Percentiles rank a stretch among this genome's conserved stretches.
Evolutionary conservation across 768 basidiomycete species (phyloP).

Genomic region (Omphalotus guepiniiformis): DNA sequence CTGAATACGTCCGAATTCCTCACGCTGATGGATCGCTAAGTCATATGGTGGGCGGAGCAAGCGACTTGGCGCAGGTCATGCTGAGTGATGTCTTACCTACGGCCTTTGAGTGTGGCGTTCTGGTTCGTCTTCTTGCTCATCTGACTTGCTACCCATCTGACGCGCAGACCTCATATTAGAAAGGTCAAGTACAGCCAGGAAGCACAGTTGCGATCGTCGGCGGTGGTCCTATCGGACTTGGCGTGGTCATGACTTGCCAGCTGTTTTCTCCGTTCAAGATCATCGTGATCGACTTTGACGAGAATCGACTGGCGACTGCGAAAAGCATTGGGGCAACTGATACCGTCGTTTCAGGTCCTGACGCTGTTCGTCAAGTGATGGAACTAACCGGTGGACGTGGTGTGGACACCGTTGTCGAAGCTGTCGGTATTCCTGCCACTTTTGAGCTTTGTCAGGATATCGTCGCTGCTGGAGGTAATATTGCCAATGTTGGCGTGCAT

Average conservation of each 20-base stretch:
- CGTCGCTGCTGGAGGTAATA: constrained; percentile 20
- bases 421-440: constrained; percentile 19
- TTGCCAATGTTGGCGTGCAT: constrained; percentile 23
- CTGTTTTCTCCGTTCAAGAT: constrained; percentile 17
- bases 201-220: constrained; percentile 19
- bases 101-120: constrained; percentile 19
- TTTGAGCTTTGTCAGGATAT: constrained; percentile 21
- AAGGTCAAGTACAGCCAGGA: constrained; percentile 18
- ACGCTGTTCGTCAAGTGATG: constrained; percentile 17
- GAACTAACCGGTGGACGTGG: constrained; percentile 19
- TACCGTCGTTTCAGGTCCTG: constrained; percentile 14
- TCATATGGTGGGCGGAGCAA: constrained; percentile 9
- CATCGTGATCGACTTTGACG: constrained; percentile 19
- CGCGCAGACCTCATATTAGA: constrained; percentile 1
- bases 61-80: constrained; percentile 17
- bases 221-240: constrained; percentile 19
- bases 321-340: constrained; percentile 18
- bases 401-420: constrained; percentile 21
- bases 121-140: constrained; percentile 8
- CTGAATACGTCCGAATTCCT: constrained; percentile 20
- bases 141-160: background rate
- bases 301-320: constrained; percentile 15
- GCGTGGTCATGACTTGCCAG: constrained; percentile 17
- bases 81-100: constrained; percentile 21
- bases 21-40: constrained; percentile 18